These are phyloP conservation scores for Fusarium coffeatum DNA, from an alignment of 2,329 filamentous ascomycete species.

Conservation along the genomic window DNA sequence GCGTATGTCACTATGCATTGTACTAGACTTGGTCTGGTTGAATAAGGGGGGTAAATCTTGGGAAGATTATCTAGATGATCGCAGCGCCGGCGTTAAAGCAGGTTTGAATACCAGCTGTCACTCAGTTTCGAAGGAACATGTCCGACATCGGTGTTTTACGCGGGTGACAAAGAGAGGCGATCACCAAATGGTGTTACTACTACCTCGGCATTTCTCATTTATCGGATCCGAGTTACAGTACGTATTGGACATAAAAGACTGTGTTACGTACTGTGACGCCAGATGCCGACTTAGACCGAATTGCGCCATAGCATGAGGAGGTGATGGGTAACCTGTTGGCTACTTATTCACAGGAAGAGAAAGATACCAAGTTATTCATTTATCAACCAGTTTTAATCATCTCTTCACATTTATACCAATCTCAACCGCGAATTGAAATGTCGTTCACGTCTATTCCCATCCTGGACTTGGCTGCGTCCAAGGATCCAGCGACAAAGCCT, in stretches of 20 bases:
- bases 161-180: constrained; percentile 21
- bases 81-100: constrained; percentile 36
- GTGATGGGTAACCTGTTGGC: constrained; percentile 37
- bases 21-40: constrained; percentile 35
- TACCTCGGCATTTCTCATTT: constrained; percentile 27
- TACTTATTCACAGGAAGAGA: constrained; percentile 19
- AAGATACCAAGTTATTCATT: constrained; percentile 41
- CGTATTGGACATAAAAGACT: background rate
- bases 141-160: constrained; percentile 23
- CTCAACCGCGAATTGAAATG: constrained; percentile 54
- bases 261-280: background rate
- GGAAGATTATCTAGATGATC: constrained; percentile 15
- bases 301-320: constrained; percentile 51
- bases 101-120: constrained; percentile 22
- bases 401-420: background rate
- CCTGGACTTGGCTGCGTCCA: constrained; percentile 77
- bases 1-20: constrained; percentile 28
- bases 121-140: constrained; percentile 18
- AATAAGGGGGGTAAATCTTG: constrained; percentile 7
- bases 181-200: constrained; percentile 36
- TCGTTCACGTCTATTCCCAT: constrained; percentile 82
- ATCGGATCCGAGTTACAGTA: constrained; percentile 23
- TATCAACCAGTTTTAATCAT: constrained; percentile 24
- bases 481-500: constrained; percentile 73
- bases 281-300: constrained; percentile 44